Evolutionary conservation across 2,329 filamentous ascomycete genomes (phyloP).

Genomic region (Emmonsia crescens): DNA sequence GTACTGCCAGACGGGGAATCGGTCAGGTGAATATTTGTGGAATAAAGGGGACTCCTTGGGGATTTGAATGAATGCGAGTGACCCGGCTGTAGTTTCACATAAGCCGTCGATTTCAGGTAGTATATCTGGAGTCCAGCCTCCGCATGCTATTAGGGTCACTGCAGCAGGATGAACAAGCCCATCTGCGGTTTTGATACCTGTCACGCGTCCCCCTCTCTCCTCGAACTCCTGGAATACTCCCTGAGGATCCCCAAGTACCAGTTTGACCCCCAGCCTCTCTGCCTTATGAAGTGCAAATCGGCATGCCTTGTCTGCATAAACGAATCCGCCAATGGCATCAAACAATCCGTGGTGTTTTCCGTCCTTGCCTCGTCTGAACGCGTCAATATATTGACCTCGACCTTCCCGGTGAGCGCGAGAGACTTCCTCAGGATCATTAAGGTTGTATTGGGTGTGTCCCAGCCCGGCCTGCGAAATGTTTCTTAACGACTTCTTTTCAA

Average conservation of each 20-base stretch:
- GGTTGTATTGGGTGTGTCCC: slow-evolving; percentile 27
- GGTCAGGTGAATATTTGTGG: slow-evolving; percentile 31
- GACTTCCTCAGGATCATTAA: slow-evolving; percentile 19
- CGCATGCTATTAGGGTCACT: slow-evolving; percentile 33
- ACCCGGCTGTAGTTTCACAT: slow-evolving; percentile 41
- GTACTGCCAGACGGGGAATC: slow-evolving; percentile 39
- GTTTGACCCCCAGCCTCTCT: slow-evolving; percentile 30
- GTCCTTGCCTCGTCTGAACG: slow-evolving; percentile 20
- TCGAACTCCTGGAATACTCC: slow-evolving; percentile 24
- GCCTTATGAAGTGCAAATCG: slow-evolving; percentile 37
- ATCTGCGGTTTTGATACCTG: slow-evolving; percentile 32
- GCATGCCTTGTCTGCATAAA: slow-evolving; percentile 39
- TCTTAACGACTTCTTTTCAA: slow-evolving; percentile 29
- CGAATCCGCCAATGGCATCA: slow-evolving; percentile 39
- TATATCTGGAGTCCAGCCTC: slow-evolving; percentile 36
- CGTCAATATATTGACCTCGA: slow-evolving; percentile 25
- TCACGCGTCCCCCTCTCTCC: slow-evolving; percentile 10
- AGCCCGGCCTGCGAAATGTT: slow-evolving; percentile 28
- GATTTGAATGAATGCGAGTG: slow-evolving; percentile 36
- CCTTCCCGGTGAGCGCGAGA: slow-evolving; percentile 20
- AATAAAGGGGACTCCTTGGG: slow-evolving; percentile 30
- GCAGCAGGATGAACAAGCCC: slow-evolving; percentile 23
- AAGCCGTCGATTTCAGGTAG: slow-evolving; percentile 33
- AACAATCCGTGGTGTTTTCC: slow-evolving; percentile 29
- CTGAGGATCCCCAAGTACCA: slow-evolving; percentile 27